phyloP scores from a whole-genome alignment of 139 green algal species.

The Limnomonas spitsbergensis region DNA sequence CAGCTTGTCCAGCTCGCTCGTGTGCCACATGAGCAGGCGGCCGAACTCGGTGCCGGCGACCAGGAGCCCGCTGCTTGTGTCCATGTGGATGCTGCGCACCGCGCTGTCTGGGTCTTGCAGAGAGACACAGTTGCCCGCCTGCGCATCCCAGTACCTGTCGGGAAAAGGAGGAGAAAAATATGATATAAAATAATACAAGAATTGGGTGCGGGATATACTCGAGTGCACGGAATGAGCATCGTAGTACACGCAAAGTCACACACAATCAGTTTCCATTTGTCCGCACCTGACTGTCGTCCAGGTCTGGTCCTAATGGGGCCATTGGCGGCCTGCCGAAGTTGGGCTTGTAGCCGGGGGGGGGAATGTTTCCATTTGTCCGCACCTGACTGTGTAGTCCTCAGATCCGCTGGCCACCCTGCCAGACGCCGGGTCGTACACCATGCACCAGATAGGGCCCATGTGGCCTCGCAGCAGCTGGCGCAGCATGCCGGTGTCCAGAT shows the following conservation, averaged over 20 bases:
- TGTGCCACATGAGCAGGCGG: constrained; percentile 21
- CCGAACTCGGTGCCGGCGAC: constrained; percentile 26
- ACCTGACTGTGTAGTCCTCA: constrained; percentile 29
- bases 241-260: no score
- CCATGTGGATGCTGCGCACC: constrained; percentile 21
- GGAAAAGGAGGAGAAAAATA: no score
- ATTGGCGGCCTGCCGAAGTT: no score
- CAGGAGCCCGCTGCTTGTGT: not conserved
- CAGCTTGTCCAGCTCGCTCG: constrained; percentile 7
- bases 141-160: constrained; percentile 25
- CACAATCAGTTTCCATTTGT: no score
- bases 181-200: no score
- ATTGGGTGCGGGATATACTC: no score
- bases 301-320: no score
- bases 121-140: constrained; percentile 17
- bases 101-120: constrained; percentile 23
- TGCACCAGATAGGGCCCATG: constrained; percentile 25
- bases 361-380: no score
- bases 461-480: constrained; percentile 17
- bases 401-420: constrained; percentile 19
- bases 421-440: constrained; percentile 15
- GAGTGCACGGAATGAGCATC: no score
- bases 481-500: not conserved
- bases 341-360: no score
- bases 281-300: no score